These are phyloP conservation scores for Nakaseomyces uthaithaninus DNA, from an alignment of 1,139 yeast species.

Conservation along the genomic window DNA sequence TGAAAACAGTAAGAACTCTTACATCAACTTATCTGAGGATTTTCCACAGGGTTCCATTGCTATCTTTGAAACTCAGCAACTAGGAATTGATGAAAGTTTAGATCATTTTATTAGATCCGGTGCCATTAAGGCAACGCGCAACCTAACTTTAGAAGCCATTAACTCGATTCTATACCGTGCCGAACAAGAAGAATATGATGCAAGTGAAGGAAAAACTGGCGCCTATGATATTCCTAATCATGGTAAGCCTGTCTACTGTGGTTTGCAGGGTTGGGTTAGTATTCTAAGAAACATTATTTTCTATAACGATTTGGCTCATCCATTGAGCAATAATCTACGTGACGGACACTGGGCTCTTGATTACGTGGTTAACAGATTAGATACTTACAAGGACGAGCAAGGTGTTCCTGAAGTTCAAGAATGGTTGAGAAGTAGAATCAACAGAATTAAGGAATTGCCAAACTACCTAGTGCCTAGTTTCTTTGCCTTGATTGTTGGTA, in stretches of 20 bases:
- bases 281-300: slow-evolving; percentile 55
- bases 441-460: slow-evolving; percentile 61
- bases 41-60: slow-evolving; percentile 92
- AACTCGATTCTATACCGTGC: slow-evolving; percentile 70
- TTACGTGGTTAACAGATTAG: slow-evolving; percentile 55
- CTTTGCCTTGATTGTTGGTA: slow-evolving; percentile 70
- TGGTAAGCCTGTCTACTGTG: slow-evolving; percentile 77
- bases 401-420: slow-evolving; percentile 46
- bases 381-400: slow-evolving; percentile 43
- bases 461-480: slow-evolving; percentile 78
- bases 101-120: slow-evolving; percentile 63
- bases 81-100: slow-evolving; percentile 49
- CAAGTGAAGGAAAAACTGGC: slow-evolving; percentile 63
- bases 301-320: slow-evolving; percentile 73
- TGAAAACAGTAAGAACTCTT: slow-evolving; percentile 38
- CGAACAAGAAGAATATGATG: slow-evolving; percentile 83
- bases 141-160: slow-evolving; percentile 57
- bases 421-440: slow-evolving; percentile 65
- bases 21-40: slow-evolving; percentile 45
- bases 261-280: slow-evolving; percentile 87
- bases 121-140: slow-evolving; percentile 61
- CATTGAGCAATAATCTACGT: slow-evolving; percentile 72
- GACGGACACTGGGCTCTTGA: slow-evolving; percentile 88
- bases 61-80: slow-evolving; percentile 58
- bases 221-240: slow-evolving; percentile 63